phyloP scores from a whole-genome alignment of 2,329 filamentous ascomycete species.

The Didymella arachidicola region DNA sequence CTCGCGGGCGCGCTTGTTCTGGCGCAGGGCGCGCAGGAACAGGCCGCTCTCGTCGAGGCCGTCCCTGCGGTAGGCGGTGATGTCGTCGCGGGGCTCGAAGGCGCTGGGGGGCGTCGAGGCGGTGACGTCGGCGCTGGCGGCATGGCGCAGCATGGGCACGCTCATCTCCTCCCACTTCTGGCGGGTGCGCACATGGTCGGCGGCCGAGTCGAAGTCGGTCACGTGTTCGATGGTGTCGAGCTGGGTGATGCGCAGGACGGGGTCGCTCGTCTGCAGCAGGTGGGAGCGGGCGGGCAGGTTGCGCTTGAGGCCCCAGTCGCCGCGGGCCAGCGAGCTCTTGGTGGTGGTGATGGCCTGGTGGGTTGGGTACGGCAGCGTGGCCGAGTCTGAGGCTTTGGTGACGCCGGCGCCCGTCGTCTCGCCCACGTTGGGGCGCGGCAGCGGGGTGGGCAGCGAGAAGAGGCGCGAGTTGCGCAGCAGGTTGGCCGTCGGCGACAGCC shows the following conservation, averaged over 20 bases:
- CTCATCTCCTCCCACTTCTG: conserved; percentile 86
- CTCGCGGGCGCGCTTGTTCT: conserved; percentile 27
- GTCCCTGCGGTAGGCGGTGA: conserved; percentile 41
- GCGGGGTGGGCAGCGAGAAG: conserved; percentile 82
- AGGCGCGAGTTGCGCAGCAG: conserved; percentile 87
- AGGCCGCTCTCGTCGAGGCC: conserved; percentile 40
- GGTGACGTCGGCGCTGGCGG: conserved; percentile 26
- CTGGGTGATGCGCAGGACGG: conserved; percentile 76
- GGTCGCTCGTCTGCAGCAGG: conserved; percentile 73
- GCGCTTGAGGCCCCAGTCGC: conserved; percentile 94
- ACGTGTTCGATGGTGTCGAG: conserved; percentile 87
- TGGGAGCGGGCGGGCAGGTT: conserved; percentile 75
- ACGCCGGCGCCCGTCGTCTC: conserved; percentile 57
- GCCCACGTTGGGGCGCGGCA: conserved; percentile 66
- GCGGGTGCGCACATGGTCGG: conserved; percentile 80
- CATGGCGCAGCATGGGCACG: conserved; percentile 67
- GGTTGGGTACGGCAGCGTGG: conserved; percentile 81
- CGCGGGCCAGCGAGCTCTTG: conserved; percentile 72
- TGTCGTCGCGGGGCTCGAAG: conserved; percentile 45
- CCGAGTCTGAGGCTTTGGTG: conserved; percentile 67
- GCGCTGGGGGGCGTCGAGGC: conserved; percentile 30
- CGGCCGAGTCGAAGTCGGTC: conserved; percentile 85
- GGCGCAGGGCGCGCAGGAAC: conserved; percentile 36
- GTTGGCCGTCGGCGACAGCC: conserved; percentile 66
- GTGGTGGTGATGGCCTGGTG: conserved; percentile 84